phyloP scores from a whole-genome alignment of 768 basidiomycete genomes.

The Exidia glandulosa region DNA sequence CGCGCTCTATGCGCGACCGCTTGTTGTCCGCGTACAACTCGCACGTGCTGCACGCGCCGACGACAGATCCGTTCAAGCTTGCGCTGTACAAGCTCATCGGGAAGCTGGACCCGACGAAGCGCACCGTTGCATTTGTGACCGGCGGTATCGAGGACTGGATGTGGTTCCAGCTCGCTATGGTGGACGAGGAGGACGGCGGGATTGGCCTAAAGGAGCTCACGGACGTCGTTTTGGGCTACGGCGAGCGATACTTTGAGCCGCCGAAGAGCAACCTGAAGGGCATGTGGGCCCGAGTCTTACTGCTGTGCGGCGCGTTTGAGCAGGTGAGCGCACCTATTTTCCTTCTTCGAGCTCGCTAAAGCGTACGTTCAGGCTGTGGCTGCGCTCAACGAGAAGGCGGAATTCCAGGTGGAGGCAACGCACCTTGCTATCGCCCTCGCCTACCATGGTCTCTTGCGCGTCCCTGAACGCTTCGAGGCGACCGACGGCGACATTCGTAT shows the following conservation, averaged over 20 bases:
- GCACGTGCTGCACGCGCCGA: conserved; percentile 80
- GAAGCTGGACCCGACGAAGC: conserved; percentile 70
- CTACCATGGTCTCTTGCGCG: conserved; percentile 85
- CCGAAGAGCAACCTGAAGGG: conserved; percentile 40
- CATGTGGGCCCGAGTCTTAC: conserved; percentile 70
- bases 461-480: conserved; percentile 70
- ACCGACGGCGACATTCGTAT: conserved; percentile 76
- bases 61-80: conserved; percentile 90
- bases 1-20: conserved; percentile 67
- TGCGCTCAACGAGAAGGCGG: conserved; percentile 75
- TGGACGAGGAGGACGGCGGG: conserved; percentile 79
- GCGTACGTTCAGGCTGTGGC: conserved; percentile 68
- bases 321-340: conserved; percentile 37
- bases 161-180: conserved; percentile 93
- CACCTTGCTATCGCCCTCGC: conserved; percentile 86
- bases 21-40: conserved; percentile 73
- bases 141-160: conserved; percentile 95
- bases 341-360: neutral
- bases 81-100: conserved; percentile 94
- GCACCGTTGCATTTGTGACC: conserved; percentile 76
- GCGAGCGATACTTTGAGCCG: conserved; percentile 75
- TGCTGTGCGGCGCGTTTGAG: conserved; percentile 93
- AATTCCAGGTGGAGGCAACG: conserved; percentile 86
- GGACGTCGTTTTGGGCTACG: conserved; percentile 67
- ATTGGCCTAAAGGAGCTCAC: conserved; percentile 63